A percentile compares a stretch with the other conserved stretches of the same genome.
phyloP scores from a whole-genome alignment of 1,284 basidiomycete species.

The Sanguinoderma infundibulare region DNA sequence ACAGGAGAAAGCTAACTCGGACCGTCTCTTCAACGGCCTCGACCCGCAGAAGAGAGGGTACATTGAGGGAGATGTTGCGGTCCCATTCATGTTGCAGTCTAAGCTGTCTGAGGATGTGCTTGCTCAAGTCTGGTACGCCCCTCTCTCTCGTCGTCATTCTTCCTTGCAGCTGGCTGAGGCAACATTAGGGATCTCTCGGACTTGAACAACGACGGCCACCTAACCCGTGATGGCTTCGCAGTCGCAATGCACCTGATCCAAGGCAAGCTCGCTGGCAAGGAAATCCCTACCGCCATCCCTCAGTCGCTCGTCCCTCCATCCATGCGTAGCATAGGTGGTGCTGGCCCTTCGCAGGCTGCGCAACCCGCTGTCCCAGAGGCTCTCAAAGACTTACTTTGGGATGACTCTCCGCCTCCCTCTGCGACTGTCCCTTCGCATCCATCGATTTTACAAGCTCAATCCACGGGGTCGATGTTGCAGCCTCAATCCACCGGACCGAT shows the following conservation, averaged over 20 bases:
- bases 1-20: conserved; percentile 81
- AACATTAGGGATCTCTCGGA: conserved; percentile 89
- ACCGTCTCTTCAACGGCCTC: conserved; percentile 84
- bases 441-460: conserved; percentile 44
- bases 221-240: conserved; percentile 94
- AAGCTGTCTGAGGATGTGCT: conserved; percentile 85
- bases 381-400: conserved; percentile 56
- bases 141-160: neutral
- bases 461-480: conserved; percentile 27
- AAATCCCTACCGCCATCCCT: conserved; percentile 79
- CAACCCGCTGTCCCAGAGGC: conserved; percentile 42
- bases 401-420: conserved; percentile 65
- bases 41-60: conserved; percentile 80
- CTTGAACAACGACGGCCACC: conserved; percentile 85
- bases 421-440: conserved; percentile 37
- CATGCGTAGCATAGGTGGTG: conserved; percentile 49
- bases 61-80: conserved; percentile 93
- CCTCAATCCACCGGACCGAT: neutral
- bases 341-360: conserved; percentile 28
- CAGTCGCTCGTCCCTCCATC: conserved; percentile 82
- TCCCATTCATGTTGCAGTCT: conserved; percentile 95
- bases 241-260: conserved; percentile 97
- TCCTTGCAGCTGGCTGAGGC: conserved; percentile 9
- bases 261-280: conserved; percentile 83
- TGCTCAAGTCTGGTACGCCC: conserved; percentile 87